Evolutionary conservation across 208 protist species (phyloP), one percentile per base, ranked within the genome.

Genomic region (Vickermania ingenoplastis): DNA sequence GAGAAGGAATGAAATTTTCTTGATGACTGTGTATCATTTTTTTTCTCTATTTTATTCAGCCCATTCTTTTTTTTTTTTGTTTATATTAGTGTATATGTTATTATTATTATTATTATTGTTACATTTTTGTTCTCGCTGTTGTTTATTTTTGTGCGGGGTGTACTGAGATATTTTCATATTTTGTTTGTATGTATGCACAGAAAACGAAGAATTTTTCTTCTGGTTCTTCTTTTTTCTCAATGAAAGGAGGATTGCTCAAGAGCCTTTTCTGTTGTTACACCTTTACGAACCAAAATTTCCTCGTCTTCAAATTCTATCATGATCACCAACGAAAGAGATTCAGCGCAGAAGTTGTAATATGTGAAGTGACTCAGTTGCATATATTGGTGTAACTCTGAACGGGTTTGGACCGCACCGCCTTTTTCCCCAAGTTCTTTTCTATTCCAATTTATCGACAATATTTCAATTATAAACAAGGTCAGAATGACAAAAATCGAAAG

Each of bases 41-140:
- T 45, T 45, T 45, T 17, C 2, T 11, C 24, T 31, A 30, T 54
- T n/a, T 22, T 41, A 52, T 41, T 49, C 51, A 54, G 41, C 45
- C 29, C 25, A 22, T 45, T 2, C 23, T 52, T 59, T 41, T 69
- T 14, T 58, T 71, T 41, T 58, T 60, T 54, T 53, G 5, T 59
- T 66, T 59, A 49, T n/a, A 48, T 55, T 36, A 17, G 29, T 28
- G 48, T 1, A 24, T 27, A 23, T 25, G 21, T 48, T 2, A 52
- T 30, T 21, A 2, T 62, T 54, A 53, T 62, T 62, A 25, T 56
- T 68, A 54, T 41, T 56, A 56, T 52, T 27, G 25, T 63, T 50
- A 56, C 65, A 59, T 59, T 51, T 50, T 31, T 54, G 14, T 57
- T 31, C 65, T 28, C 60, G 22, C 50, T 41, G 1, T 66, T 48